Evolutionary conservation across 306 rosid species (phyloP).

Genomic region (Pyrus betulifolia): DNA sequence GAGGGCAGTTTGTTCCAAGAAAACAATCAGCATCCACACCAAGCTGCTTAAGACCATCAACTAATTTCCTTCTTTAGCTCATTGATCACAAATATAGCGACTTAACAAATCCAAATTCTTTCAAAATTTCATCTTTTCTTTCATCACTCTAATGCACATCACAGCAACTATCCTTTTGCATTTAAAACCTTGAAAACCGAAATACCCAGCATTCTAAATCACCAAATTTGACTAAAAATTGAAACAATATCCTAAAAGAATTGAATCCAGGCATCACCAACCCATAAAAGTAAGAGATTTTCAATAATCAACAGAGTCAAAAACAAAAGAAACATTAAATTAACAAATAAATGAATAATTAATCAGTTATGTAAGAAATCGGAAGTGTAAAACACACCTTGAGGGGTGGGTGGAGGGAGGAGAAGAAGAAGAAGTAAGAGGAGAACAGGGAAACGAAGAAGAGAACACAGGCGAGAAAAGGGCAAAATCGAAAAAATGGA

Average conservation of each 20-base stretch:
- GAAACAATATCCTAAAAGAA: not conserved
- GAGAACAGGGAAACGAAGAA: conserved; percentile 7
- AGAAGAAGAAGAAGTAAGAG: not conserved
- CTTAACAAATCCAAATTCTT: not conserved
- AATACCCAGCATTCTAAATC: not conserved
- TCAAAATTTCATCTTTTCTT: too few relatives aligned
- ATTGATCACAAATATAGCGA: not conserved
- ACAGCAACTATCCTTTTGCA: not conserved
- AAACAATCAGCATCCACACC: too few relatives aligned
- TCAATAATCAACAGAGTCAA: conserved; percentile 4
- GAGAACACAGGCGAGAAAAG: not conserved
- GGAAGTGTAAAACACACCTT: conserved; percentile 31
- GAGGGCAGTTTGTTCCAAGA: too few relatives aligned
- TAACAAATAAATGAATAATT: not conserved
- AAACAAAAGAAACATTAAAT: not conserved
- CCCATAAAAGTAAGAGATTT: not conserved
- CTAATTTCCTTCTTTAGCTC: not conserved
- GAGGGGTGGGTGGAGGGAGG: conserved; percentile 39
- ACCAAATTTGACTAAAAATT: not conserved
- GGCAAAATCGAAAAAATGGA: too few relatives aligned
- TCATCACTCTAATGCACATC: not conserved
- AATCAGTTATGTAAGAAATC: not conserved
- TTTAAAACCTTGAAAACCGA: not conserved
- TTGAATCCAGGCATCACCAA: not conserved
- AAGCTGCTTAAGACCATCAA: too few relatives aligned